phyloP scores from a whole-genome alignment of 2,329 filamentous ascomycete genomes.

The Talaromyces sp. region DNA sequence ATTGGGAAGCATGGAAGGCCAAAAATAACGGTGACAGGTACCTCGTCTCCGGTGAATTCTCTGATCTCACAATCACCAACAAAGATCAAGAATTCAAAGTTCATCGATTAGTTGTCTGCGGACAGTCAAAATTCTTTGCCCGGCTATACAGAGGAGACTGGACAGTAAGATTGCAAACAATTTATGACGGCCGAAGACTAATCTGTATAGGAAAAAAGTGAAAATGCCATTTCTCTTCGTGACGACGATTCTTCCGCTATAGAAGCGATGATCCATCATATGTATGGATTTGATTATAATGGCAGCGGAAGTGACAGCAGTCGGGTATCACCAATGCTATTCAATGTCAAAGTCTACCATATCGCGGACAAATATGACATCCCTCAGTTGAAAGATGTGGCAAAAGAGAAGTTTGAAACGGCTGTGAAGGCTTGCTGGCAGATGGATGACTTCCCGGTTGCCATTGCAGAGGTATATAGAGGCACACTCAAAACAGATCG shows the following conservation, averaged over 20 bases:
- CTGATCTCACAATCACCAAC: background rate
- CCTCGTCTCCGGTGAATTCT: background rate
- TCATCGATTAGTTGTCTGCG: slow-evolving; percentile 6
- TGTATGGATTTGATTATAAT: slow-evolving; percentile 26
- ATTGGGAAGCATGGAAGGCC: background rate
- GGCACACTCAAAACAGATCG: background rate
- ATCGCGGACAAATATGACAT: slow-evolving; percentile 27
- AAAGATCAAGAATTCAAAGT: slow-evolving; percentile 11
- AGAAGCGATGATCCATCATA: slow-evolving; percentile 26
- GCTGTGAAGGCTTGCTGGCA: too few relatives aligned
- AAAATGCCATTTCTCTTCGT: slow-evolving; percentile 9
- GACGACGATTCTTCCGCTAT: slow-evolving; percentile 18
- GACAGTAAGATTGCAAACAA: background rate
- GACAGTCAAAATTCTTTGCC: slow-evolving; percentile 8
- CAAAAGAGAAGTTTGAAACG: slow-evolving; percentile 22
- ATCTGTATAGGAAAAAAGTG: slow-evolving; percentile 15
- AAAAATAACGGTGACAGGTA: background rate
- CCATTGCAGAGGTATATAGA: too few relatives aligned
- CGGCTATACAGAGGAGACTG: background rate
- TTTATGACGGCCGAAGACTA: background rate
- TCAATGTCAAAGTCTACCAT: slow-evolving; percentile 25
- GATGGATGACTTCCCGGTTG: too few relatives aligned
- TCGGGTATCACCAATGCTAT: slow-evolving; percentile 22
- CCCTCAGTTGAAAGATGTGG: slow-evolving; percentile 20
- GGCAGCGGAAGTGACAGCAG: slow-evolving; percentile 19